Conservation (phyloP, 495 filamentous ascomycete species). For the Tuber borchii region DNA sequence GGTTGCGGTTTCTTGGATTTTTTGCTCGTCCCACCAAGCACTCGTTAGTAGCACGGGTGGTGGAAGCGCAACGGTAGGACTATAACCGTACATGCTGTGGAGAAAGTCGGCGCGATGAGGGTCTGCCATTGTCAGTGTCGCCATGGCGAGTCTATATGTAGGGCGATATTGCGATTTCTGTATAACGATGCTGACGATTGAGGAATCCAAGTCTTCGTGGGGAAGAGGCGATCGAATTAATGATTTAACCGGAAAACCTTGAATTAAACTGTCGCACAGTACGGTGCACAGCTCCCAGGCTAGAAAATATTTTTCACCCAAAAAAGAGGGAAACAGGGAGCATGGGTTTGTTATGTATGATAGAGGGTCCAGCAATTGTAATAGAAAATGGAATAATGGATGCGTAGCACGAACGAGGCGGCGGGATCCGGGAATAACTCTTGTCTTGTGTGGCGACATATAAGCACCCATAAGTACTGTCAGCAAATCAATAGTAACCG, state of each 20-base stretch:
- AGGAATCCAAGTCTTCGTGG: background rate
- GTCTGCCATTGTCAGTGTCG: slow-evolving; percentile 29
- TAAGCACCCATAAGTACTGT: background rate
- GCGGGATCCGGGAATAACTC: background rate
- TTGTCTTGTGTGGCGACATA: background rate
- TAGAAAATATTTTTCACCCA: background rate
- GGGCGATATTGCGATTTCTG: background rate
- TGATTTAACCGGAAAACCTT: background rate
- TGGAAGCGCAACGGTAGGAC: slow-evolving; percentile 18
- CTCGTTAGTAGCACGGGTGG: slow-evolving; percentile 23
- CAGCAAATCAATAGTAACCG: background rate
- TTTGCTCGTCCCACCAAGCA: slow-evolving; percentile 39
- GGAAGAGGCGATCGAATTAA: background rate
- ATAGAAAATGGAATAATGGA: background rate
- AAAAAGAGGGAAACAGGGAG: background rate
- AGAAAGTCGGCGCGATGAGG: slow-evolving; percentile 27
- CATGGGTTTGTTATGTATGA: background rate
- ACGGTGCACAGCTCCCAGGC: background rate
- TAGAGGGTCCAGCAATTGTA: background rate
- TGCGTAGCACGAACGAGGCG: background rate
- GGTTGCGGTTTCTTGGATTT: slow-evolving; percentile 34
- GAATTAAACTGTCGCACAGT: background rate
- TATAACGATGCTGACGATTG: background rate
- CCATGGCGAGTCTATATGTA: slow-evolving; percentile 8
- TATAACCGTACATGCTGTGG: slow-evolving; percentile 38